Percentiles rank a stretch among this genome's conserved stretches.
phyloP scores from a whole-genome alignment of 164 flowering plant genomes.

The Litsea cubeba region DNA sequence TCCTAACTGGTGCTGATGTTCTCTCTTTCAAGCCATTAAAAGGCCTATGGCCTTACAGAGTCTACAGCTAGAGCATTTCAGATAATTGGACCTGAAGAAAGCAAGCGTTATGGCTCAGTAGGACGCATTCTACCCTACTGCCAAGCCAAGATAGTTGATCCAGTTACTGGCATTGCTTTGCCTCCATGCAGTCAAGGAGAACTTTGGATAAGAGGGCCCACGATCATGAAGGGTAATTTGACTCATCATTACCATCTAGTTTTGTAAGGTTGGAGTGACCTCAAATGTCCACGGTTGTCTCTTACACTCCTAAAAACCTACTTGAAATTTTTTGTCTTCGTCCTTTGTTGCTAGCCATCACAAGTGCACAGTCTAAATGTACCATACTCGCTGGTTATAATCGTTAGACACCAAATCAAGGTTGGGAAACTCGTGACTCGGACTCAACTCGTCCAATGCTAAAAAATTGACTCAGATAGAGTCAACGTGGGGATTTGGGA shows the following conservation, averaged over 20 bases:
- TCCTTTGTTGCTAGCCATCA: background rate
- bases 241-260: background rate
- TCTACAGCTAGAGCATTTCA: conserved; percentile 22
- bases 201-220: conserved; percentile 46
- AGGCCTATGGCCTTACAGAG: conserved; percentile 70
- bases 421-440: too few species aligned
- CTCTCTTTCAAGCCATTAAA: too few species aligned
- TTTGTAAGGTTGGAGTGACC: too few species aligned
- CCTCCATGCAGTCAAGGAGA: conserved; percentile 49
- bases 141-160: conserved; percentile 53
- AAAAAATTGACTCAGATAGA: too few species aligned
- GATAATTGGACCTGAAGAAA: conserved; percentile 26
- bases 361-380: background rate
- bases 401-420: too few species aligned
- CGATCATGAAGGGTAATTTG: conserved; percentile 31
- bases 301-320: background rate
- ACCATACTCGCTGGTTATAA: too few species aligned
- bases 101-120: conserved; percentile 24
- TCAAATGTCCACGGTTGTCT: too few species aligned
- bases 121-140: conserved; percentile 27
- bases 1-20: background rate
- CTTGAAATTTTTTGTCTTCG: background rate
- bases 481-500: too few species aligned
- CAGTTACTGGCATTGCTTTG: conserved; percentile 28
- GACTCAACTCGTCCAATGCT: too few species aligned